Evolutionary conservation across 495 filamentous ascomycete species (phyloP), one percentile per base, ranked within the genome.

Genomic region (Xylaria telfairii): DNA sequence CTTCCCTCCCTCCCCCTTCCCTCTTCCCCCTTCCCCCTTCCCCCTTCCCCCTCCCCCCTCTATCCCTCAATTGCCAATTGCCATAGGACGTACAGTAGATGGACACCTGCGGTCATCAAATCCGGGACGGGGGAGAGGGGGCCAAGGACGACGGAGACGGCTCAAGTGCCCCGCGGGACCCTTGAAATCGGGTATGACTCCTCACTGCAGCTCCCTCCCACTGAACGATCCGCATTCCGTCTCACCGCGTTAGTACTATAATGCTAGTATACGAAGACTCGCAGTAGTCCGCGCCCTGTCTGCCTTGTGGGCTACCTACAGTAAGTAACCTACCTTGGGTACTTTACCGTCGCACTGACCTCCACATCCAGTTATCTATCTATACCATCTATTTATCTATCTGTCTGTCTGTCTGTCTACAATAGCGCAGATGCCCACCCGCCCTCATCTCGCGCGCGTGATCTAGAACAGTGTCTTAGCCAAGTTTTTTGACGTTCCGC

Each of bases 231-330:
- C 28, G 10, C 61, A 51, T 3, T 28, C 26, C 51, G 17, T 54
- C 24, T 54, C 12, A 17, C 51, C 51, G 26, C 10, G 51, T 13
- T 28, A 30, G 51, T 54, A 28, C 1, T 46, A 17, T 1, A 6
- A 42, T 12, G n/a, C n/a, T n/a, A 37, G 34, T 37, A 37, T 5
- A 41, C 39, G 39, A 41, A 41, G 34, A 37, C 34, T 37, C 13
- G 19, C 6, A 24, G 6, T 28, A 21, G 64, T 66, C 47, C 64
- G 64, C 64, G 64, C 41, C 32, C 41, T 59, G 26, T 68, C 65
- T 68, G 65, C 65, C 65, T 60, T 60, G 19, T 26, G 39, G 32
- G 65, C 32, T 67, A 26, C n/a, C n/a, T n/a, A n/a, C n/a, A n/a
- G n/a, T n/a, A n/a, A n/a, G n/a, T n/a, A n/a, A n/a, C n/a, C n/a